These are phyloP conservation scores for Rhizopus sp. DNA, from an alignment of 371 early-diverging fungal genomes.

Conservation along the genomic window DNA sequence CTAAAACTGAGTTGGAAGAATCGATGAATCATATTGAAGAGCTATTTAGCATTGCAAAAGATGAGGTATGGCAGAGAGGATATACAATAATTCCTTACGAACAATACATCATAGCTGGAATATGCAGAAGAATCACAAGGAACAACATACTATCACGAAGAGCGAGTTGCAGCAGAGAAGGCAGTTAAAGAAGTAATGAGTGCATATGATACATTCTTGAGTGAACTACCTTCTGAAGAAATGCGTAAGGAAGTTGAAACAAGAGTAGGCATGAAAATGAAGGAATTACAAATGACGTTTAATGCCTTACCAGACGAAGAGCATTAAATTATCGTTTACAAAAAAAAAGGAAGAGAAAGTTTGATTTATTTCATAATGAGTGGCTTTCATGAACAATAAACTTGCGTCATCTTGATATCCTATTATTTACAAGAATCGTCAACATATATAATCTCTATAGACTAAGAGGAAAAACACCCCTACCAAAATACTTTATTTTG, in stretches of 20 bases:
- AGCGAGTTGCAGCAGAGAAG: slow-evolving; percentile 35
- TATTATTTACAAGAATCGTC: background rate
- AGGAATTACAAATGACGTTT: slow-evolving; percentile 42
- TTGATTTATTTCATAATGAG: slow-evolving; percentile 11
- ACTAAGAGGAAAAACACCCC: no score
- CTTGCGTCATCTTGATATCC: background rate
- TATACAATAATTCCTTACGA: background rate
- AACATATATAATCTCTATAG: no score
- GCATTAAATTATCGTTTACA: slow-evolving; percentile 5
- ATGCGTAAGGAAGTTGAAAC: slow-evolving; percentile 37
- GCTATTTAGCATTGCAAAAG: slow-evolving; percentile 37
- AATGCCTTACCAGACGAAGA: slow-evolving; percentile 39
- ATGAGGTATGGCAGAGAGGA: slow-evolving; percentile 25
- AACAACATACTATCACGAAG: slow-evolving; percentile 47
- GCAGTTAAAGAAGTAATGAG: slow-evolving; percentile 38
- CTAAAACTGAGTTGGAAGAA: slow-evolving; percentile 22
- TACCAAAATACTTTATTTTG: slow-evolving; percentile 28
- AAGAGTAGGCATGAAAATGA: slow-evolving; percentile 43
- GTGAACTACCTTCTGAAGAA: slow-evolving; percentile 33
- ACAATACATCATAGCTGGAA: slow-evolving; percentile 28
- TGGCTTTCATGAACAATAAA: background rate
- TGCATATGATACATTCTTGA: slow-evolving; percentile 34
- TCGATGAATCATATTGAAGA: slow-evolving; percentile 43
- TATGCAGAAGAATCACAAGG: slow-evolving; percentile 46
- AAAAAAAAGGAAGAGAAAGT: background rate